Evolutionary conservation across 2,329 filamentous ascomycete genomes (phyloP).

Genomic region (Aureobasidium sp.): DNA sequence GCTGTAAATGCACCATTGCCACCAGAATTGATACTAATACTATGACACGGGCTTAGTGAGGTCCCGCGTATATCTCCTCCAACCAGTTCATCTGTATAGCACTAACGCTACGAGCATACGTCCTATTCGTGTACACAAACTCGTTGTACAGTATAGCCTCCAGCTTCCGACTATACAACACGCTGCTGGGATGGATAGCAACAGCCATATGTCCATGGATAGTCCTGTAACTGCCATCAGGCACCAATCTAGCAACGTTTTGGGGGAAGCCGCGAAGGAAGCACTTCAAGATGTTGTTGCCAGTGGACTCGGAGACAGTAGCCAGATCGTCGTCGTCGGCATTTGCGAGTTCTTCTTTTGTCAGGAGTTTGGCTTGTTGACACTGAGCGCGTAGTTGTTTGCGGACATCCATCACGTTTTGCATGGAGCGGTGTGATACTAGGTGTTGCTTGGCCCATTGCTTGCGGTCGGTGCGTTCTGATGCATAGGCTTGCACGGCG

Average conservation of each 20-base stretch:
- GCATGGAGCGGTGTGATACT: slow-evolving; percentile 56
- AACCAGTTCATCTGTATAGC: slow-evolving; percentile 56
- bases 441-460: slow-evolving; percentile 52
- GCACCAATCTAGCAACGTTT: slow-evolving; percentile 52
- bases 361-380: slow-evolving; percentile 34
- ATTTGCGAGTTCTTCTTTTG: slow-evolving; percentile 15
- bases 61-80: slow-evolving; percentile 36
- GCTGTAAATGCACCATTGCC: too few relatives aligned
- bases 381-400: slow-evolving; percentile 54
- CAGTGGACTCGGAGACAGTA: slow-evolving; percentile 32
- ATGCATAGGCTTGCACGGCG: slow-evolving; percentile 51
- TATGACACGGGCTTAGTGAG: not conserved
- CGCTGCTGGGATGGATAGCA: slow-evolving; percentile 54
- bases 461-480: slow-evolving; percentile 50
- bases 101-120: slow-evolving; percentile 54
- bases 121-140: slow-evolving; percentile 57
- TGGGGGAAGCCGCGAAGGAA: slow-evolving; percentile 51
- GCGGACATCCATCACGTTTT: slow-evolving; percentile 56
- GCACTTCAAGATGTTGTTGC: slow-evolving; percentile 46
- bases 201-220: slow-evolving; percentile 54
- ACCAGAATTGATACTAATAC: too few relatives aligned
- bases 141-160: slow-evolving; percentile 59
- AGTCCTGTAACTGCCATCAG: slow-evolving; percentile 54
- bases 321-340: slow-evolving; percentile 9
- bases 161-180: slow-evolving; percentile 50